Conservation (phyloP, 1,284 basidiomycete species). For the Golubevia sp. region DNA sequence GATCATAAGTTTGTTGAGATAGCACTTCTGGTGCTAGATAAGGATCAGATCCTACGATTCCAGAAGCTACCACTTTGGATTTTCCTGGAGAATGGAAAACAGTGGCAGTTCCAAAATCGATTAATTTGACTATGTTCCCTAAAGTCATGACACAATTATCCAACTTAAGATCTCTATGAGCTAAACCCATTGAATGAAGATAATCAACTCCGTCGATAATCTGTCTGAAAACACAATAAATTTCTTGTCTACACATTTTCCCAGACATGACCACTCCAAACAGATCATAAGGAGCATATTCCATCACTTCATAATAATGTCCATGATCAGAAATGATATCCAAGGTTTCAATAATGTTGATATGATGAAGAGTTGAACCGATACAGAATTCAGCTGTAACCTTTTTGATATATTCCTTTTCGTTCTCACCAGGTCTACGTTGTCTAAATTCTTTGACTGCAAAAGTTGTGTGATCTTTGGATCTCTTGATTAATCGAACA, state of each 20-base stretch:
- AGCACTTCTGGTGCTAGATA: slow-evolving; percentile 99
- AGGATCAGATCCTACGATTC: slow-evolving; percentile 95
- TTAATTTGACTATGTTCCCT: slow-evolving; percentile 93
- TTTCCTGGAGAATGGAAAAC: slow-evolving; percentile 96
- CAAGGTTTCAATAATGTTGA: slow-evolving; percentile 96
- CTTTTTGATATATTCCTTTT: slow-evolving; percentile 99
- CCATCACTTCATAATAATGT: slow-evolving; percentile 85
- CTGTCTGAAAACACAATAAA: slow-evolving; percentile 98
- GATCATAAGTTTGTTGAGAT: slow-evolving; percentile 79
- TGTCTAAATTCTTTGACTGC: slow-evolving; percentile 98
- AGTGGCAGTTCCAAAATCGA: slow-evolving; percentile 98
- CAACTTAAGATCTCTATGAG: slow-evolving; percentile 97
- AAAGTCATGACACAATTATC: slow-evolving; percentile 99
- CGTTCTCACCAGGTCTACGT: slow-evolving; percentile 80
- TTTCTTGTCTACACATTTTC: slow-evolving; percentile 96
- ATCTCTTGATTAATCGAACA: slow-evolving; percentile 88
- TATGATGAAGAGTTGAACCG: slow-evolving; percentile 79
- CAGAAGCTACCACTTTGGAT: slow-evolving; percentile 69
- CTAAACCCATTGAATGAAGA: slow-evolving; percentile 93
- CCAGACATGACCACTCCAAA: slow-evolving; percentile 99
- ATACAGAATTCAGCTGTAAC: slow-evolving; percentile 98
- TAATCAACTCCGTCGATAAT: slow-evolving; percentile 98
- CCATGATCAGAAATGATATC: slow-evolving; percentile 98
- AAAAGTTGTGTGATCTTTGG: slow-evolving; percentile 70
- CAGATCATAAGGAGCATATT: slow-evolving; percentile 96